These are phyloP conservation scores for Lentinula boryana DNA, from an alignment of 768 basidiomycete species.

Conservation along the genomic window DNA sequence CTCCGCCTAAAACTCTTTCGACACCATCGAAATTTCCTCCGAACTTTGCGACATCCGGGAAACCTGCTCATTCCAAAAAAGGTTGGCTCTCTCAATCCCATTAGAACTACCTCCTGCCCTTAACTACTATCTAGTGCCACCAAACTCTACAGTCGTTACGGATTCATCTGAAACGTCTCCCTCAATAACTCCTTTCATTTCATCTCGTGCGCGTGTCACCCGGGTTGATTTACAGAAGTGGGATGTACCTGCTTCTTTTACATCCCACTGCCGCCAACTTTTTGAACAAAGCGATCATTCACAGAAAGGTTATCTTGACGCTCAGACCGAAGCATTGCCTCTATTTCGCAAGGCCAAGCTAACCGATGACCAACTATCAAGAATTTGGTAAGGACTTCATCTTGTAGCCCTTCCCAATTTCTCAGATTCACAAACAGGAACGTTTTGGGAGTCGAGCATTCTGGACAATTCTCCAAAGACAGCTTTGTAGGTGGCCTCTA, in stretches of 20 bases:
- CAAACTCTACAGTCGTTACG: neutral
- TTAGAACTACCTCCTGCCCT: neutral
- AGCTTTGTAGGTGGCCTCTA: constrained; percentile 8
- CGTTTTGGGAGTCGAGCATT: neutral
- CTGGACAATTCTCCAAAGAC: constrained; percentile 1
- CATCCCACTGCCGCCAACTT: neutral
- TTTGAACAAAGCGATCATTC: neutral
- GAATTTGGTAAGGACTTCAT: constrained; percentile 3
- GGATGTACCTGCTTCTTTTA: neutral
- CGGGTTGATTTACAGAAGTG: neutral
- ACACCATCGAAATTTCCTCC: neutral
- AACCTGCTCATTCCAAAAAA: constrained; percentile 43
- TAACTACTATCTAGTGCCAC: neutral
- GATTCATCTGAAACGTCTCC: neutral
- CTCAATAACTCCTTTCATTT: neutral
- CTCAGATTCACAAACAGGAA: neutral
- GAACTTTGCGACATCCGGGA: neutral
- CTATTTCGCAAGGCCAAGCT: constrained; percentile 2
- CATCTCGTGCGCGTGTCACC: neutral
- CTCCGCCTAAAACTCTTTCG: neutral
- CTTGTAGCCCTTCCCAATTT: neutral
- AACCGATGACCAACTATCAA: neutral
- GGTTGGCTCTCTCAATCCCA: constrained; percentile 49
- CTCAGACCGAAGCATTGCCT: neutral
- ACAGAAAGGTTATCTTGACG: neutral